Evolutionary conservation across 768 basidiomycete species (phyloP), one percentile per base, ranked within the genome.

Genomic region (Cytidiella melzeri): DNA sequence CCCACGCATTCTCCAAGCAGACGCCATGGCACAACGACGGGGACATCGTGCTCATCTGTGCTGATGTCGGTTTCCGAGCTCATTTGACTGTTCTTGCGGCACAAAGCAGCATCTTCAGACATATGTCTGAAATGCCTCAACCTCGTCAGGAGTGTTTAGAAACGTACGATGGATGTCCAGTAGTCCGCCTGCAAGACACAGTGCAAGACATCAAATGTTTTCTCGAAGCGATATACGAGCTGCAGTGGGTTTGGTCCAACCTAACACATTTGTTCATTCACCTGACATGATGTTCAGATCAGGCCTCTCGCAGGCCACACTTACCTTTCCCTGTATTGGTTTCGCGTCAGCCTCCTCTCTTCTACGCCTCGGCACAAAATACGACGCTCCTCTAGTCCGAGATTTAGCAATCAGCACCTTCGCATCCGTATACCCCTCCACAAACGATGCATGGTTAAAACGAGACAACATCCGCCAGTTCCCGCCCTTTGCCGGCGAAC

Each of bases 21-120:
- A 18, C 56, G 18, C n/a, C n/a, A n/a, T 62, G 61, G 61, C 59
- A 57, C 43, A 45, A 45, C 15, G 63, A 64, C 43, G 63, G 63
- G 10, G 61, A 50, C 42, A 52, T 64, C 27, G 55, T 64, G 25
- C 48, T 64, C 37, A 44, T 53, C 18, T 58, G 55, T 18, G 54
- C 55, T n/a, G 47, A 34, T 18, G 57, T 50, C 13, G 54, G 51
- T 15, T 64, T 61, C 48, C 61, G 61, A 19, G 60, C 62, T 3
- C 58, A 61, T 40, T 45, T 41, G n/a, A 50, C 51, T 27, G 39
- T 61, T 28, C 51, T 61, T 15, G 49, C 56, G 11, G 41, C 26
- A 4, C 24, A 53, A 43, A 57, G 57, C n/a, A 48, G 47, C 19
- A 52, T 57, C 12, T 59, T 61, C 41, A 18, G 51, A 21, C 50